Evolutionary conservation across 208 protist species (phyloP).

Genomic region (Acanthamoeba quina): DNA sequence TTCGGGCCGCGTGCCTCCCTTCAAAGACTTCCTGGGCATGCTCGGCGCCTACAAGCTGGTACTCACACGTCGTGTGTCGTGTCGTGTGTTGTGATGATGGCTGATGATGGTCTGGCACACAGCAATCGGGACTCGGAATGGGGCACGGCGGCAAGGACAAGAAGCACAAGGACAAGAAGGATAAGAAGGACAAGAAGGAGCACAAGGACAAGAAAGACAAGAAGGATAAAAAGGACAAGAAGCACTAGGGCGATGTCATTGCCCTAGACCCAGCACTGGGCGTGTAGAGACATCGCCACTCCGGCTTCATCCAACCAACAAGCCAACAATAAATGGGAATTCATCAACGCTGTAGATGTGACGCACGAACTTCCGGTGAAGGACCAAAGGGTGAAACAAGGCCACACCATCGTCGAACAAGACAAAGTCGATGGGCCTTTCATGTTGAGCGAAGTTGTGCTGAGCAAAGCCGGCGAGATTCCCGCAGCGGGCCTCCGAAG

Average conservation of each 20-base stretch:
- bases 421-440: too few species aligned
- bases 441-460: too few species aligned
- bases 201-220: not conserved
- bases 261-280: too few species aligned
- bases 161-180: not conserved
- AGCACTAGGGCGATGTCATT: not conserved
- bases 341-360: too few species aligned
- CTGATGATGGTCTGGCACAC: too few species aligned
- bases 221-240: not conserved
- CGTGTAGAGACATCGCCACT: too few species aligned
- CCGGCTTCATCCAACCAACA: too few species aligned
- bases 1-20: not conserved
- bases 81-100: too few species aligned
- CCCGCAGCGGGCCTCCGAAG: not conserved
- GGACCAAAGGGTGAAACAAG: too few species aligned
- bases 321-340: too few species aligned
- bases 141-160: not conserved
- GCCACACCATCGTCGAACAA: too few species aligned
- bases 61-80: not conserved
- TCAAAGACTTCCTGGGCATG: conserved; percentile 34
- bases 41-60: conserved; percentile 23
- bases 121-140: not conserved
- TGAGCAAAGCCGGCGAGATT: not conserved
- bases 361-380: too few species aligned
- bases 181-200: not conserved